Evolutionary conservation across 495 filamentous ascomycete species (phyloP).

Genomic region (Penicillium malachiteum): DNA sequence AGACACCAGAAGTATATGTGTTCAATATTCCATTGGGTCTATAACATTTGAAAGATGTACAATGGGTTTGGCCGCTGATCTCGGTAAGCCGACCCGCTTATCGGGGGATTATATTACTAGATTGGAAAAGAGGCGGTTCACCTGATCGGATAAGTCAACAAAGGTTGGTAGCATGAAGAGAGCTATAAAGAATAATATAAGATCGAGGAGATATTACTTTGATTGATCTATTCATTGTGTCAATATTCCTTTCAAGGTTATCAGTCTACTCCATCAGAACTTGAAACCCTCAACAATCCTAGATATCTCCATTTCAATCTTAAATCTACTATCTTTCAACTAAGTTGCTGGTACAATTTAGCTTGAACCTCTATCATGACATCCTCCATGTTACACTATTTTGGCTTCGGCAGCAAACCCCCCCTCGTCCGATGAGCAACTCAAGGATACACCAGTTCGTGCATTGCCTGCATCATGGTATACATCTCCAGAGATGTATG

Average conservation of each 20-base stretch:
- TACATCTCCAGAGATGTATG: conserved; percentile 46
- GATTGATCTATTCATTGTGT: background rate
- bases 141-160: background rate
- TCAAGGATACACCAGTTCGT: conserved; percentile 23
- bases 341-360: too few species aligned
- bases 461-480: conserved; percentile 53
- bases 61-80: background rate
- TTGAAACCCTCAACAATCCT: background rate
- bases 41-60: too few species aligned
- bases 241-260: background rate
- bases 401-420: conserved; percentile 26
- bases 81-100: background rate
- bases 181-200: background rate
- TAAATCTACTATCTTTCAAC: too few species aligned
- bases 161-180: background rate
- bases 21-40: too few species aligned
- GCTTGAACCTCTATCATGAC: background rate
- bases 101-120: background rate
- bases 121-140: background rate
- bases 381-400: conserved; percentile 27
- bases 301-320: background rate
- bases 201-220: background rate
- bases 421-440: conserved; percentile 15
- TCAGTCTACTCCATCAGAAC: too few species aligned
- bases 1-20: too few species aligned